Conservation (phyloP, 2,329 filamentous ascomycete species). For the Cryphonectria carpinicola region DNA sequence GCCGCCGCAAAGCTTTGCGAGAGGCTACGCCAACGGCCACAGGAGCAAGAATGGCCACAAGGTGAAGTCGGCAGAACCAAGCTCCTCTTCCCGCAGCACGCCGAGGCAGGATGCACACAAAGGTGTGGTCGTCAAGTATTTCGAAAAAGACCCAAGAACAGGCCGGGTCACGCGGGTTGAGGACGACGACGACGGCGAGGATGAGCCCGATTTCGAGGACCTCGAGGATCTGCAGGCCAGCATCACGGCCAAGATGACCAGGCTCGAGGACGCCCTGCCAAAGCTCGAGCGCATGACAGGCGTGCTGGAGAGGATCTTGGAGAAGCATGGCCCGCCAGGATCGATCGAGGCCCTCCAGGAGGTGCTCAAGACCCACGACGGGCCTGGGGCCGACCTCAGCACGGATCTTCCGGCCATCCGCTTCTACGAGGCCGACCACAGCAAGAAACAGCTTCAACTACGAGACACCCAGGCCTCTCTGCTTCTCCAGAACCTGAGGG, state of each 20-base stretch:
- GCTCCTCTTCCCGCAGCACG: background rate
- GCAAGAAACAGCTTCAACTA: conserved; percentile 29
- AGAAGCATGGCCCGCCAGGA: conserved; percentile 25
- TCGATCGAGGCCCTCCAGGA: conserved; percentile 22
- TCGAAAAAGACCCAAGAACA: conserved; percentile 23
- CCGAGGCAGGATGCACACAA: background rate
- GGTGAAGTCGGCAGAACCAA: background rate
- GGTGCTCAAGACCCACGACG: conserved; percentile 23
- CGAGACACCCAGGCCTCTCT: conserved; percentile 28
- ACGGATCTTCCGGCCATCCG: conserved; percentile 5
- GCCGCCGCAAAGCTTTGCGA: conserved; percentile 9
- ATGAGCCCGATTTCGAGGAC: conserved; percentile 78
- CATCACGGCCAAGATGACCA: conserved; percentile 53
- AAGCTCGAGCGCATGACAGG: conserved; percentile 13
- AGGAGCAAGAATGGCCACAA: conserved; percentile 4
- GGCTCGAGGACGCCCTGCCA: conserved; percentile 17
- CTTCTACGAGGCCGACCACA: conserved; percentile 33
- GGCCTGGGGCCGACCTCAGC: background rate
- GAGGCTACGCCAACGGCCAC: conserved; percentile 21
- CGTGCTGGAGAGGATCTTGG: conserved; percentile 22
- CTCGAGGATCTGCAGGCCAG: conserved; percentile 69
- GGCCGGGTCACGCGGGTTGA: conserved; percentile 20
- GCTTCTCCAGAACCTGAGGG: conserved; percentile 38
- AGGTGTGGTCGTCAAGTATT: conserved; percentile 21
- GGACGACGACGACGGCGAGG: conserved; percentile 59